These are phyloP conservation scores for Globisporangium recalcitrans DNA, from an alignment of 352 stramenopile species.

Conservation along the genomic window DNA sequence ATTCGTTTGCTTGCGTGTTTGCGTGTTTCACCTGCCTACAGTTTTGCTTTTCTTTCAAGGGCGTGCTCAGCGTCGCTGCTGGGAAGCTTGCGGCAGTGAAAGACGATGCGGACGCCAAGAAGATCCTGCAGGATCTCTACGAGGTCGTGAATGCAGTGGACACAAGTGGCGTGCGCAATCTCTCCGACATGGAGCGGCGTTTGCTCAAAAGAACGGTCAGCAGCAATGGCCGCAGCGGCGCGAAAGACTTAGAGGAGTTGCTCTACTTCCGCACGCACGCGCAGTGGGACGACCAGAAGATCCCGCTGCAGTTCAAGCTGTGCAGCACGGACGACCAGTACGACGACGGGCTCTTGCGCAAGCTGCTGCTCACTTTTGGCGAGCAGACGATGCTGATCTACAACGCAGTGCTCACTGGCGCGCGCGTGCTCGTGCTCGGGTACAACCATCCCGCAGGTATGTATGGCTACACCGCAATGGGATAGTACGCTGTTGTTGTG, in stretches of 20 bases:
- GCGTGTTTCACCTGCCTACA: conserved; percentile 19
- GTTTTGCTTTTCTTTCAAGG: conserved; percentile 71
- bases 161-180: conserved; percentile 46
- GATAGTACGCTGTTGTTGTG: neutral
- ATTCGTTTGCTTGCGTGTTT: conserved; percentile 12
- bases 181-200: conserved; percentile 67
- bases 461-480: neutral
- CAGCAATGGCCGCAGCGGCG: conserved; percentile 30
- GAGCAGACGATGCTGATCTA: conserved; percentile 84
- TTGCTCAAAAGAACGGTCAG: conserved; percentile 75
- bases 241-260: conserved; percentile 42
- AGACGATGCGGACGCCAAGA: conserved; percentile 33
- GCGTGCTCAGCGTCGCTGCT: conserved; percentile 70
- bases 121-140: conserved; percentile 57
- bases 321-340: conserved; percentile 84
- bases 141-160: conserved; percentile 71
- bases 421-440: conserved; percentile 72
- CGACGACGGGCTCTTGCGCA: conserved; percentile 63
- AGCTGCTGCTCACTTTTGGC: conserved; percentile 73
- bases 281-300: conserved; percentile 52
- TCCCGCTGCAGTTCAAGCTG: conserved; percentile 73
- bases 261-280: conserved; percentile 57
- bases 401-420: conserved; percentile 79
- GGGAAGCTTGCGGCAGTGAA: conserved; percentile 52
- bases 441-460: conserved; percentile 75